Evolutionary conservation across 306 rosid species (phyloP).

Genomic region (Cicer bijugum): DNA sequence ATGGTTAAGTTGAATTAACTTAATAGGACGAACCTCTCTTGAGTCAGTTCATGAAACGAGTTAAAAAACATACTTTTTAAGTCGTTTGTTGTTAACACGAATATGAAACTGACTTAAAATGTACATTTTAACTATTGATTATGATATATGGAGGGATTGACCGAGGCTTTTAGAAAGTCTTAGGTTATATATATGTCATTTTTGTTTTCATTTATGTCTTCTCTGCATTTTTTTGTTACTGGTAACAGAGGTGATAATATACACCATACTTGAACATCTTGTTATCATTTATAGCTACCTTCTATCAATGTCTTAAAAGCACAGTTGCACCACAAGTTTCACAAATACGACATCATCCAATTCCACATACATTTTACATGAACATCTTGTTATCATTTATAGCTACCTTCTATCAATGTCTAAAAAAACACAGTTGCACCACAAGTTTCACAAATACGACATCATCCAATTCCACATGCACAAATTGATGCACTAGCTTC

Average conservation of each 20-base stretch:
- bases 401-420: slow-evolving; percentile 31
- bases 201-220: slow-evolving; percentile 20
- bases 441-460: slow-evolving; percentile 24
- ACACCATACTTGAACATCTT: slow-evolving; percentile 6
- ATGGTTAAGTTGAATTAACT: too few species aligned
- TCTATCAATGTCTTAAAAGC: slow-evolving; percentile 36
- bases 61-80: too few species aligned
- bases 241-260: not conserved
- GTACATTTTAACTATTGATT: too few species aligned
- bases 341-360: slow-evolving; percentile 2
- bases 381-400: slow-evolving; percentile 27
- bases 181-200: slow-evolving; percentile 11
- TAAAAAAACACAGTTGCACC: slow-evolving; percentile 11
- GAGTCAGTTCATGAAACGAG: too few species aligned
- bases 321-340: slow-evolving; percentile 19
- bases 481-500: slow-evolving; percentile 37
- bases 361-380: not conserved
- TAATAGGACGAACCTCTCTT: too few species aligned
- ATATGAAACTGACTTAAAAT: too few species aligned
- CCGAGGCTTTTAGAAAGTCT: not conserved
- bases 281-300: slow-evolving; percentile 2
- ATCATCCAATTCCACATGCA: not conserved
- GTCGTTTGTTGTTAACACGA: too few species aligned
- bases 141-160: not conserved
- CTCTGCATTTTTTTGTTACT: slow-evolving; percentile 4